phyloP scores from a whole-genome alignment of 208 protist genomes.

The Leishmania gerbilli region DNA sequence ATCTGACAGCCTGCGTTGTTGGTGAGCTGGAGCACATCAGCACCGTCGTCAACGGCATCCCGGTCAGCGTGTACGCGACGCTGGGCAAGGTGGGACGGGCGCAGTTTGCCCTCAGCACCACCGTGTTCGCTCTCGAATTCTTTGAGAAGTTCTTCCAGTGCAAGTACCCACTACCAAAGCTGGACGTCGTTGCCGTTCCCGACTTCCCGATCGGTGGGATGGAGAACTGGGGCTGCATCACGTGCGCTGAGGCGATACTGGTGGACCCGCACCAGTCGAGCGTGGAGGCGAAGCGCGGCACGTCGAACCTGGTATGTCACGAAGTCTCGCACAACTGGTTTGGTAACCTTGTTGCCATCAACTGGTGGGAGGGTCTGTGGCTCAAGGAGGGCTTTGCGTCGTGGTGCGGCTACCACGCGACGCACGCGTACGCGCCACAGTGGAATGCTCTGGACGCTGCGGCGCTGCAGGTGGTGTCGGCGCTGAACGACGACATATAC shows the following conservation, averaged over 20 bases:
- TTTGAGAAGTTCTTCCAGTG: conserved; percentile 91
- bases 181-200: conserved; percentile 97
- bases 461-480: conserved; percentile 47
- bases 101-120: conserved; percentile 84
- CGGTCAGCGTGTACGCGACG: conserved; percentile 75
- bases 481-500: conserved; percentile 91
- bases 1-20: conserved; percentile 96
- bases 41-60: conserved; percentile 59
- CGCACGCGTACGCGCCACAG: conserved; percentile 74
- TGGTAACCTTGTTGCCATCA: conserved; percentile 98
- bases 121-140: conserved; percentile 73
- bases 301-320: conserved; percentile 93
- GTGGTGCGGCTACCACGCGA: conserved; percentile 93
- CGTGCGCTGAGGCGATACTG: conserved; percentile 92
- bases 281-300: conserved; percentile 64
- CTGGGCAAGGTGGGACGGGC: conserved; percentile 65
- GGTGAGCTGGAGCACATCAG: conserved; percentile 91
- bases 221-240: conserved; percentile 97
- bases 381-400: conserved; percentile 99
- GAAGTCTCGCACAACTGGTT: conserved; percentile 99
- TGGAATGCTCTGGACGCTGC: conserved; percentile 92
- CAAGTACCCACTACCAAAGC: conserved; percentile 95
- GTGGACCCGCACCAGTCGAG: conserved; percentile 74
- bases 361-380: conserved; percentile 99
- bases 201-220: conserved; percentile 98